These are phyloP conservation scores for Aspergillus heteromorphus DNA, from an alignment of 495 filamentous ascomycete species.

Conservation along the genomic window DNA sequence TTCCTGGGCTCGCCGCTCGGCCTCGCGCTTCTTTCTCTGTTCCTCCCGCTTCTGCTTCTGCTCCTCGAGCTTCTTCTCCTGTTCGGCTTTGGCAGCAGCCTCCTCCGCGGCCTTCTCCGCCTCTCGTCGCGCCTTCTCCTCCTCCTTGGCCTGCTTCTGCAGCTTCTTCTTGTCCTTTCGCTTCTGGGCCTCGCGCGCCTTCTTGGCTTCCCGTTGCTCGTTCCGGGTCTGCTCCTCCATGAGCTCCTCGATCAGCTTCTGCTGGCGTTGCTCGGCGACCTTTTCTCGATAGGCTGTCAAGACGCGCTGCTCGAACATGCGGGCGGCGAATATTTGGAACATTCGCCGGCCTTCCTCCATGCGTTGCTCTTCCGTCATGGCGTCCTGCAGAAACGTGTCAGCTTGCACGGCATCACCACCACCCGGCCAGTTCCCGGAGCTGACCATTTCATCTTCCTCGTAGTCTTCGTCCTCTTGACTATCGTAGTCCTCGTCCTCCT, in stretches of 20 bases:
- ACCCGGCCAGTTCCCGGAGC: conserved; percentile 10
- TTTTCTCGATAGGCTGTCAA: conserved; percentile 97
- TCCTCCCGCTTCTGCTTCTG: conserved; percentile 76
- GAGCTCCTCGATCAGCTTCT: conserved; percentile 86
- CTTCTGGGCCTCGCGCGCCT: conserved; percentile 86
- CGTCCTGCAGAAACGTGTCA: conserved; percentile 58
- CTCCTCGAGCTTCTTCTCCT: conserved; percentile 77
- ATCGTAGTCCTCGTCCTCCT: conserved; percentile 84
- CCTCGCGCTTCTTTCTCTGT: conserved; percentile 84
- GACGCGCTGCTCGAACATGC: conserved; percentile 98
- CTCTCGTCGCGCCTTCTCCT: conserved; percentile 80
- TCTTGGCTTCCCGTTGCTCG: conserved; percentile 81
- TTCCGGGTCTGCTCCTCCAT: conserved; percentile 73
- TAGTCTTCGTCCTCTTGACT: conserved; percentile 82
- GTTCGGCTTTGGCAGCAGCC: conserved; percentile 64
- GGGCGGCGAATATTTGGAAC: conserved; percentile 99
- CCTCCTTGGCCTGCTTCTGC: conserved; percentile 81
- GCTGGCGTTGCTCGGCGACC: conserved; percentile 84
- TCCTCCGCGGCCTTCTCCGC: conserved; percentile 92
- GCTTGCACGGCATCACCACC: conserved; percentile 10
- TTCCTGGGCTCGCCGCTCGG: conserved; percentile 84
- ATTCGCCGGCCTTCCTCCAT: conserved; percentile 98
- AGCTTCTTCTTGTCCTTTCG: conserved; percentile 83
- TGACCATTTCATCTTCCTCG: conserved; percentile 80
- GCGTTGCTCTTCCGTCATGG: conserved; percentile 95